Conservation (phyloP, 805 yeast genomes). For the Cyberlindnera misumaiensis region DNA sequence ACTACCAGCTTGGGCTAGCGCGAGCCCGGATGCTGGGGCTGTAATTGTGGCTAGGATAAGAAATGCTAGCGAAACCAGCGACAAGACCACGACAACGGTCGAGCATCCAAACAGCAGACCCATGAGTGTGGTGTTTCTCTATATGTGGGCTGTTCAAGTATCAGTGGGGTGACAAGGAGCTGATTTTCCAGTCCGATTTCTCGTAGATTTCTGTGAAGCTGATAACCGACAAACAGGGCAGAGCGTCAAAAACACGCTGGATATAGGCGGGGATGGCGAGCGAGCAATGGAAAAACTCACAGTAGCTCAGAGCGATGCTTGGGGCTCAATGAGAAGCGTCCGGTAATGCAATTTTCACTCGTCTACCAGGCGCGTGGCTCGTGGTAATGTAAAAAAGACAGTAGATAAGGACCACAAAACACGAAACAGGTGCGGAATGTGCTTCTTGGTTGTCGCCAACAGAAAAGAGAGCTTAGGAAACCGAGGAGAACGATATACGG, state of each 20-base stretch:
- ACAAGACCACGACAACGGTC: slow-evolving; percentile 37
- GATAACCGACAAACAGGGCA: no score
- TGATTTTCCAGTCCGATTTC: no score
- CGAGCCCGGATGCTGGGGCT: slow-evolving; percentile 49
- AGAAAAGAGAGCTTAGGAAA: no score
- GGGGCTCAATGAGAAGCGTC: no score
- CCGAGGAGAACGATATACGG: no score
- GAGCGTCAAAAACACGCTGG: no score
- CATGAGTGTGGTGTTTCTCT: slow-evolving; percentile 6
- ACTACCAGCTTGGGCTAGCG: slow-evolving; percentile 39
- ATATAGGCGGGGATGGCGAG: no score
- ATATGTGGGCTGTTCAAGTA: not conserved
- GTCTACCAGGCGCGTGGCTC: not conserved
- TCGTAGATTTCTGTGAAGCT: no score
- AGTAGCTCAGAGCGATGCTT: no score
- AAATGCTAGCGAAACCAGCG: slow-evolving; percentile 52
- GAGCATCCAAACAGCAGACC: slow-evolving; percentile 33
- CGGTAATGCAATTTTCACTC: not conserved
- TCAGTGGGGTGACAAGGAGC: not conserved
- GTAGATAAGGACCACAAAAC: not conserved
- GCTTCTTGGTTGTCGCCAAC: not conserved
- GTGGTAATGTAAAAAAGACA: no score
- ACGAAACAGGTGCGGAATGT: not conserved
- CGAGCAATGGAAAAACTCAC: no score
- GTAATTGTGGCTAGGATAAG: slow-evolving; percentile 55